Evolutionary conservation across 176 grass and related monocot genomes (phyloP), one percentile per base, ranked within the genome.

Genomic region (Rhynchospora breviuscula): DNA sequence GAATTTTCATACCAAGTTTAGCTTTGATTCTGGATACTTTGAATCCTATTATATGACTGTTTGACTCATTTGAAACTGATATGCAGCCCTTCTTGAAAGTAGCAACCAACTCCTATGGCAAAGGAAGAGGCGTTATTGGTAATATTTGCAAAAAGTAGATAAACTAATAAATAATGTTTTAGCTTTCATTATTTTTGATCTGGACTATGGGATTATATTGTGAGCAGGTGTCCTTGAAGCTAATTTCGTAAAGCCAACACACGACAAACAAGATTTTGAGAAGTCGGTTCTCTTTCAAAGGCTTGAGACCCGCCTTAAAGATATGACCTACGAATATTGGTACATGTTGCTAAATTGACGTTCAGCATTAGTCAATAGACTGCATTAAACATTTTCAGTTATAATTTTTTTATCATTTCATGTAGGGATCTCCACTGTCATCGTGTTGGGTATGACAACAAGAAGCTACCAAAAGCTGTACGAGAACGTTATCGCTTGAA

Each of bases 321-420:
- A 98, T 19, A 98, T 98, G 95, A 98, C 90, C 82, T 95, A 94
- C 35, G 95, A 98, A 89, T 98, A 98, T 58, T 98, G 95, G 95
- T 98, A 94, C 85, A 23, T 9, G 67, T 59, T 81, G 54, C 33
- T 67, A 31, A 82, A 81, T 76, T 26, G 23, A 46, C 14, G 10
- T 81, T 26, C 43, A 63, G 3, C 8, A 63, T 48, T 81, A 81
- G 15, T 7, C 8, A 63, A 64, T 81, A 81, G 15, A 47, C 63
- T 6, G 10, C 22, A 15, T 47, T 81, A 17, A 81, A 81, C 40
- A 40, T 46, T n/a, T 19, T 81, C 14, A 81, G 59, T 22, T 63
- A 12, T 51, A 67, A 67, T 51, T 2, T 22, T 80, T 64, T 47
- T 80, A 14, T 19, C 51, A 53, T 40, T 79, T 83, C 68, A 31